phyloP scores from a whole-genome alignment of 2,329 filamentous ascomycete genomes.

The Arachnomyces sp. region DNA sequence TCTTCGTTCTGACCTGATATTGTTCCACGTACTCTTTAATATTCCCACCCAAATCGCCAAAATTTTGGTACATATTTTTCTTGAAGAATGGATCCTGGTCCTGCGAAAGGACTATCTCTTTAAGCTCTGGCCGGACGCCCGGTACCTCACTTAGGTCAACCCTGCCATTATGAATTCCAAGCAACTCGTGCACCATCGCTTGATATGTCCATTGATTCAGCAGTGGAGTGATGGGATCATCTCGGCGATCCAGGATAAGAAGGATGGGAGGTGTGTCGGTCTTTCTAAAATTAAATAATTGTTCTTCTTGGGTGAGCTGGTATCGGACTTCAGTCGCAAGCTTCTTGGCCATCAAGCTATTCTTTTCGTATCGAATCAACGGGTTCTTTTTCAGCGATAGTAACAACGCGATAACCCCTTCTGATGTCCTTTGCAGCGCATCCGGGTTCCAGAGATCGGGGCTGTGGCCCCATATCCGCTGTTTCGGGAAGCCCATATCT shows the following conservation, averaged over 20 bases:
- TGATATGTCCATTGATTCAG: conserved; percentile 99
- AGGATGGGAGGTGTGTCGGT: conserved; percentile 92
- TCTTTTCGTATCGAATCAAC: conserved; percentile 86
- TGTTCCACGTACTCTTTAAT: conserved; percentile 99
- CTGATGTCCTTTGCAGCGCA: conserved; percentile 74
- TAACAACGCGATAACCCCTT: conserved; percentile 76
- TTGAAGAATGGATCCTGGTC: conserved; percentile 98
- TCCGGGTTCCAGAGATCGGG: conserved; percentile 90
- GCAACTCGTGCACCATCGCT: conserved; percentile 96
- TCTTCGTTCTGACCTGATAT: conserved; percentile 96
- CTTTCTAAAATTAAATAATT: conserved; percentile 91
- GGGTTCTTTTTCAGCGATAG: conserved; percentile 95
- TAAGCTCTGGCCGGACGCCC: conserved; percentile 76
- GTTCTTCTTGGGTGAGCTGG: conserved; percentile 88
- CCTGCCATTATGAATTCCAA: conserved; percentile 91
- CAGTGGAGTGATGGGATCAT: conserved; percentile 89
- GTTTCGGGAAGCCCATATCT: conserved; percentile 62
- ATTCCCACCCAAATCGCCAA: conserved; percentile 87
- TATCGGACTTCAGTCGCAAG: conserved; percentile 88
- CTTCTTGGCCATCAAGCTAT: conserved; percentile 84
- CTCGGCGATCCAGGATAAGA: conserved; percentile 79
- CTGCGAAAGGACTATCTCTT: conserved; percentile 89
- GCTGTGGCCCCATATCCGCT: conserved; percentile 70
- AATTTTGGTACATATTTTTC: conserved; percentile 99
- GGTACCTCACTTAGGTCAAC: conserved; percentile 80